Evolutionary conservation across 148 eudicot species (phyloP), one percentile per base, ranked within the genome.

Genomic region (Spergularia marina): DNA sequence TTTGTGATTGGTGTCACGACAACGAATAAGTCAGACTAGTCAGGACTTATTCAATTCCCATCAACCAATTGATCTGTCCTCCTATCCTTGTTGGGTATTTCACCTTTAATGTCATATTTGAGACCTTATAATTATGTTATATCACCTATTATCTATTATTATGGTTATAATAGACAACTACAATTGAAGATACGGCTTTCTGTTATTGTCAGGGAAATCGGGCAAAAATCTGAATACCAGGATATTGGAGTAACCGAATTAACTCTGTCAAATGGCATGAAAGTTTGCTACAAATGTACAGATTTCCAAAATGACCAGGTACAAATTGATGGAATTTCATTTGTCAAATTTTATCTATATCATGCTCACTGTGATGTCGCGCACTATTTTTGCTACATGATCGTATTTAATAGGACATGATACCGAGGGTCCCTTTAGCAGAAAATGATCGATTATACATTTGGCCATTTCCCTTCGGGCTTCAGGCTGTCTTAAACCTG

Each of bases 251-350:
- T 85, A 40, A 90, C 91, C 25, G 94, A 92, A 78, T 72, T 92
- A 65, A 65, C 82, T 77, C 73, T 90, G 20, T 92, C 94, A 76
- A 92, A 92, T 74, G 97, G 94, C 76, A 88, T 90, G 94, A 87
- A 88, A 52, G 92, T 92, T 71, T 92, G 97, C 84, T 92, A 90
- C 64, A 92, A 92, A 71, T 86, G 89, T 79, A 90, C 97, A 11
- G 89, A 90, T 80, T 92, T 90, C 78, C 77, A 84, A 78, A 85
- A 92, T 82, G 97, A 92, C 77, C 97, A 92, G 97, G 97, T 92
- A 82, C 79, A 18, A 16, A 34, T 74, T 40, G 17, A 52, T 20
- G 55, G 17, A 23, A 36, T 76, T 39, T 18, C 17, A 47, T 41
- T 15, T 17, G 62, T 25, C 60, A 64, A 7, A 6, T 44, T 4